A percentile compares a stretch with the other conserved stretches of the same genome.
Conservation (phyloP, 345 rosid genomes). For the Corchorus capsularis region DNA sequence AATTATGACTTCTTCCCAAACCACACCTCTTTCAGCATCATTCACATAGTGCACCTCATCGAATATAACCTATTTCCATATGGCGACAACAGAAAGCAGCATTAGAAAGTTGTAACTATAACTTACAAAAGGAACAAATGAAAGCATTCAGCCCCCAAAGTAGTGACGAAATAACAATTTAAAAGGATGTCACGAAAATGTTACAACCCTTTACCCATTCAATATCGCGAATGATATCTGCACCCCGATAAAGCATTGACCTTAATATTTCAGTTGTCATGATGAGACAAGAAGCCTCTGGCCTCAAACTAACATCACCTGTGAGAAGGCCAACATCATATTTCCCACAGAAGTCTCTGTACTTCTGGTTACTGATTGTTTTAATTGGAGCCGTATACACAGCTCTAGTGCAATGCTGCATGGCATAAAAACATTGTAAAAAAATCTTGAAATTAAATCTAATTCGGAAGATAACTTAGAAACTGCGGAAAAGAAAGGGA, state of each 20-base stretch:
- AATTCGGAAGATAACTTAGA: background rate
- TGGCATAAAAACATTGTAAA: slow-evolving; percentile 14
- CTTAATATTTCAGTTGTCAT: slow-evolving; percentile 98
- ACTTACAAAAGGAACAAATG: slow-evolving; percentile 19
- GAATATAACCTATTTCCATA: slow-evolving; percentile 78
- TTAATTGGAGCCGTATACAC: slow-evolving; percentile 98
- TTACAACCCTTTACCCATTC: slow-evolving; percentile 82
- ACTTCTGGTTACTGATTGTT: slow-evolving; percentile 99
- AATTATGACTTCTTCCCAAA: slow-evolving; percentile 99
- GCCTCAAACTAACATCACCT: slow-evolving; percentile 96
- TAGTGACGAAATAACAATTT: slow-evolving; percentile 5
- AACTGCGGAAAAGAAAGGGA: slow-evolving; percentile 11
- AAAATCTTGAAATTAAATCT: slow-evolving; percentile 10
- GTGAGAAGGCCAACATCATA: slow-evolving; percentile 98
- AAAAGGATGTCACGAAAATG: slow-evolving; percentile 22
- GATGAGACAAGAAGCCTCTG: slow-evolving; percentile 97
- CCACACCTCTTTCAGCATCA: slow-evolving; percentile 97
- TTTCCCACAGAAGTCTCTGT: slow-evolving; percentile 85
- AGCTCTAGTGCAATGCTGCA: slow-evolving; percentile 97
- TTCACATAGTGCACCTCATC: slow-evolving; percentile 99
- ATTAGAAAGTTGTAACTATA: background rate
- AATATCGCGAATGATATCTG: slow-evolving; percentile 96
- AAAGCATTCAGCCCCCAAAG: slow-evolving; percentile 14
- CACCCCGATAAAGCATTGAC: slow-evolving; percentile 99
- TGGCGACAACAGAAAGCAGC: slow-evolving; percentile 25